Evolutionary conservation across 2,329 filamentous ascomycete genomes (phyloP), one percentile per base, ranked within the genome.

Genomic region (Tympanopsis confertula): DNA sequence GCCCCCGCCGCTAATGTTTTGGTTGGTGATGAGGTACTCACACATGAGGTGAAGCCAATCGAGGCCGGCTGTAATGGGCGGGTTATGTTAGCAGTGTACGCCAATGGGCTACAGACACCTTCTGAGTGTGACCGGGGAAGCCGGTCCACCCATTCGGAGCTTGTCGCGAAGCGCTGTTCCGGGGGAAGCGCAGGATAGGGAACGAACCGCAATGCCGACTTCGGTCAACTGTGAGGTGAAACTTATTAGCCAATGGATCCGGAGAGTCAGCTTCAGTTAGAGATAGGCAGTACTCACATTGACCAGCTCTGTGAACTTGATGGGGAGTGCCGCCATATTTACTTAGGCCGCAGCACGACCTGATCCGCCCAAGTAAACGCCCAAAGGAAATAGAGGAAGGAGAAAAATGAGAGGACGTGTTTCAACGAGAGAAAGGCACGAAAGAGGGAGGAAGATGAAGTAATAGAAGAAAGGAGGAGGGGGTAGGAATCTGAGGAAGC

Each of bases 271-370:
- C 54, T 49, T 72, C 63, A 44, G 67, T 61, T 45, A 63, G 62
- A 43, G 66, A 54, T 49, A 57, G 62, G 52, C 57, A 55, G 60
- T 70, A 67, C 63, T 53, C 58, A 46, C 63, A 81, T 88, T 84
- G 61, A 89, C 74, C 56, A 89, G 76, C 78, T 94, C 87, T 61
- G 82, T 83, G 65, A 94, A 93, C 71, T 86, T 87, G 68, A 94
- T 94, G 56, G 85, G 86, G 57, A 93, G 71, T 63, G 79, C 74
- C 59, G 78, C 74, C 77, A 71, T 71, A 33, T 41, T 42, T 55
- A 63, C 64, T 64, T 68, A 52, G 53, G 58, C 54, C 54, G 56
- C 47, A 51, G 49, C 43, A 54, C 53, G 56, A 58, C 58, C 57
- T 59, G 51, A 61, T 58, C 52, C 57, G 54, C 54, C 54, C 43